Evolutionary conservation across 2,329 filamentous ascomycete species (phyloP).

Genomic region (Diaporthe batatas): DNA sequence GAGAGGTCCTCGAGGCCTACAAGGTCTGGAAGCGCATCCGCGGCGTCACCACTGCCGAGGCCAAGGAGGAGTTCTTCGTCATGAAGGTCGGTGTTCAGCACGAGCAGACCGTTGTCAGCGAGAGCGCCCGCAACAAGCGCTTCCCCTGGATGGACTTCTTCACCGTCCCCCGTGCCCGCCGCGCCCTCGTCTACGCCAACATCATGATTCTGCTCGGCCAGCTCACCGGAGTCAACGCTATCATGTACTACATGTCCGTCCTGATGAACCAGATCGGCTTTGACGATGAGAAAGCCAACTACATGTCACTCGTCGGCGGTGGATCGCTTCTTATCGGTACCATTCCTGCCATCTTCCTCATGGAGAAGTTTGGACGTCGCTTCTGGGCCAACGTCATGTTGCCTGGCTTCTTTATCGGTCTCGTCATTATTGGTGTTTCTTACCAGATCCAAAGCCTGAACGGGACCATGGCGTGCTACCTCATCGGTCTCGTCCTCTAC

Average conservation of each 20-base stretch:
- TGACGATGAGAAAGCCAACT: slow-evolving; percentile 70
- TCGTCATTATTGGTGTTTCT: slow-evolving; percentile 74
- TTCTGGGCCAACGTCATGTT: slow-evolving; percentile 83
- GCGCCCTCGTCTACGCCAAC: slow-evolving; percentile 76
- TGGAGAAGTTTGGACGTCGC: slow-evolving; percentile 79
- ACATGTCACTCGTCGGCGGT: slow-evolving; percentile 82
- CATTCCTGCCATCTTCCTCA: slow-evolving; percentile 76
- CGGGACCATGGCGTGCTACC: slow-evolving; percentile 71
- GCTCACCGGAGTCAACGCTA: slow-evolving; percentile 77
- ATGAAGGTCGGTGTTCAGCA: slow-evolving; percentile 75
- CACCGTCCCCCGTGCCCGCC: slow-evolving; percentile 75
- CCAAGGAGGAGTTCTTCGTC: slow-evolving; percentile 77
- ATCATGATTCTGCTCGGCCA: slow-evolving; percentile 79
- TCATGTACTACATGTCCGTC: slow-evolving; percentile 79
- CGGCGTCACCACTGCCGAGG: slow-evolving; percentile 67
- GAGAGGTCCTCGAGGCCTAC: slow-evolving; percentile 69
- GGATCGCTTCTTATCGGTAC: slow-evolving; percentile 76
- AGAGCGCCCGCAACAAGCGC: slow-evolving; percentile 64
- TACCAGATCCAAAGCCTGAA: slow-evolving; percentile 69
- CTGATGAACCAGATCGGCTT: slow-evolving; percentile 79
- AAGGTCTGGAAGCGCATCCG: slow-evolving; percentile 81
- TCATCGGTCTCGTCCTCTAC: slow-evolving; percentile 77
- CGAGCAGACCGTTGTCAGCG: slow-evolving; percentile 66
- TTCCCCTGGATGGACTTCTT: slow-evolving; percentile 82
- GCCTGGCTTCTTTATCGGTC: slow-evolving; percentile 78